Conservation (phyloP, 306 rosid genomes). For the Glycyrrhiza uralensis region DNA sequence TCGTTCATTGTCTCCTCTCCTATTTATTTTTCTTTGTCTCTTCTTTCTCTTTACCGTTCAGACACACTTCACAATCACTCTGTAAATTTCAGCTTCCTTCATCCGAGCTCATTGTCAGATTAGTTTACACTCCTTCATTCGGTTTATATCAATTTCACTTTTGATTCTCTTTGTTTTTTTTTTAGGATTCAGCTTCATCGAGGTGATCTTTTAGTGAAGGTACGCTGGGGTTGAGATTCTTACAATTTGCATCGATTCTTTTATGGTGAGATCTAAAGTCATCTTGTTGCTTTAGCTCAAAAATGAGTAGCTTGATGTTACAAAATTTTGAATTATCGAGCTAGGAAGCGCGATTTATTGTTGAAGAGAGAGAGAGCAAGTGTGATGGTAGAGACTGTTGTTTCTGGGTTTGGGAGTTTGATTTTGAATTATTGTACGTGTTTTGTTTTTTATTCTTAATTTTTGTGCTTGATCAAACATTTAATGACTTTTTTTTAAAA, state of each 20-base stretch:
- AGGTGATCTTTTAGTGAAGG: constrained; percentile 57
- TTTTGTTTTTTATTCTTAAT: background rate
- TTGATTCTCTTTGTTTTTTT: background rate
- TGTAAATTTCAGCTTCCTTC: constrained; percentile 37
- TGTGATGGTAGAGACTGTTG: background rate
- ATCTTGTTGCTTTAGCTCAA: constrained; percentile 34
- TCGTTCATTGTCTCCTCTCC: background rate
- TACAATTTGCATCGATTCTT: background rate
- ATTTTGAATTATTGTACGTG: too few relatives aligned
- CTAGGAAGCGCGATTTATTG: constrained; percentile 55
- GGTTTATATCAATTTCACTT: constrained; percentile 25
- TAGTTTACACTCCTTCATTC: too few relatives aligned
- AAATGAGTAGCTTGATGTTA: constrained; percentile 48
- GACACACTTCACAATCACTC: constrained; percentile 57
- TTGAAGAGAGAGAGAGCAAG: constrained; percentile 32
- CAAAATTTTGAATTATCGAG: constrained; percentile 45
- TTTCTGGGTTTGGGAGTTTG: constrained; percentile 19
- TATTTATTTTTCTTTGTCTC: too few relatives aligned
- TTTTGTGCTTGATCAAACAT: constrained; percentile 39
- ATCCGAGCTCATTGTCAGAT: constrained; percentile 29
- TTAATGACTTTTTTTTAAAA: too few relatives aligned
- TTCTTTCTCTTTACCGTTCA: constrained; percentile 22
- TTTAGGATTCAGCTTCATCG: constrained; percentile 49
- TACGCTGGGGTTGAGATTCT: constrained; percentile 46
- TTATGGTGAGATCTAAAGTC: constrained; percentile 63